Percentiles rank a stretch among this genome's conserved stretches.
phyloP scores from a whole-genome alignment of 2,329 filamentous ascomycete genomes.

The Epichloe uncinata region DNA sequence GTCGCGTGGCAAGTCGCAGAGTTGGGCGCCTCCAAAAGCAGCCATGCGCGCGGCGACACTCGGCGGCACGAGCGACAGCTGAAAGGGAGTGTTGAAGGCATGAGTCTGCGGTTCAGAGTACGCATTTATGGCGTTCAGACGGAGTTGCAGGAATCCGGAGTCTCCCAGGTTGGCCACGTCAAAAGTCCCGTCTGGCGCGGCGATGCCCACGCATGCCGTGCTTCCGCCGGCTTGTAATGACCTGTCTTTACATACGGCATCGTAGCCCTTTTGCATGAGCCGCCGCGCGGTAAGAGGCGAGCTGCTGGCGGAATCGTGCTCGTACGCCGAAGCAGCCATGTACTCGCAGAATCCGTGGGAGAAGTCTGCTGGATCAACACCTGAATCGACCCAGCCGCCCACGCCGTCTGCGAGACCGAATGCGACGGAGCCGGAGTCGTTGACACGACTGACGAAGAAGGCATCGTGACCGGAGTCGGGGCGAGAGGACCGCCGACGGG shows the following conservation, averaged over 20 bases:
- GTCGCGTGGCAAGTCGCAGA: constrained; percentile 74
- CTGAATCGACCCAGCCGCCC: constrained; percentile 85
- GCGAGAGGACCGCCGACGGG: constrained; percentile 28
- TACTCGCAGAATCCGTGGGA: constrained; percentile 87
- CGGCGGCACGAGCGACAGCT: constrained; percentile 77
- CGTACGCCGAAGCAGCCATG: constrained; percentile 67
- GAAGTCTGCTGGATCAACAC: constrained; percentile 89
- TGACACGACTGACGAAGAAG: constrained; percentile 81
- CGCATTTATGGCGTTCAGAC: constrained; percentile 72
- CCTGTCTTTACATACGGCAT: constrained; percentile 62
- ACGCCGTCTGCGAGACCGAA: constrained; percentile 91
- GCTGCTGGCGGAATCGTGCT: constrained; percentile 29
- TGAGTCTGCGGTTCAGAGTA: constrained; percentile 83
- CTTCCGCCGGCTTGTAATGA: constrained; percentile 72
- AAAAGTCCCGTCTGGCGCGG: constrained; percentile 56
- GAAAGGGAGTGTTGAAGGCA: constrained; percentile 94
- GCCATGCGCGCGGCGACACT: constrained; percentile 66
- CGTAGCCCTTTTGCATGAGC: constrained; percentile 72
- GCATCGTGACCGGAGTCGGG: constrained; percentile 86
- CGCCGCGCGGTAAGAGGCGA: constrained; percentile 44
- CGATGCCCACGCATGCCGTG: constrained; percentile 80
- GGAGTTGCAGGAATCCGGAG: constrained; percentile 80
- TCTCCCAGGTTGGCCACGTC: constrained; percentile 88
- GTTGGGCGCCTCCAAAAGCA: constrained; percentile 68
- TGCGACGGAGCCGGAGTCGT: constrained; percentile 56